Evolutionary conservation across 768 basidiomycete genomes (phyloP).

Genomic region (Tulasnella sp.): DNA sequence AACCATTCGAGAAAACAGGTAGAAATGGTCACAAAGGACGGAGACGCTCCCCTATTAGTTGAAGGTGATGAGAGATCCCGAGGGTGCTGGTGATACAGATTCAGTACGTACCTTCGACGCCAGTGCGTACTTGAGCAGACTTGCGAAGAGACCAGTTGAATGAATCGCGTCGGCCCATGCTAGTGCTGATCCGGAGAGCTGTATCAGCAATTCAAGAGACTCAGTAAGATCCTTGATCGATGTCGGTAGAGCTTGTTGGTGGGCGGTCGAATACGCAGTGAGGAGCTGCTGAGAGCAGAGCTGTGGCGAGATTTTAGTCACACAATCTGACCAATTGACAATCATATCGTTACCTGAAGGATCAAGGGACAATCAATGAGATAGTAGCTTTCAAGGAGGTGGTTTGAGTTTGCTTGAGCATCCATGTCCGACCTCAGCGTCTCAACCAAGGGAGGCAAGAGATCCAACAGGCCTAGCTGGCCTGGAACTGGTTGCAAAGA

Average conservation of each 20-base stretch:
- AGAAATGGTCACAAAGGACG: conserved; percentile 64
- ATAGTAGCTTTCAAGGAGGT: conserved; percentile 72
- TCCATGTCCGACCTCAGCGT: conserved; percentile 68
- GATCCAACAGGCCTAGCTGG: conserved; percentile 52
- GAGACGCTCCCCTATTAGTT: conserved; percentile 28
- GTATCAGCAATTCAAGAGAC: conserved; percentile 57
- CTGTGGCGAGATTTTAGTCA: background rate
- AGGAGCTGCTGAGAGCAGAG: conserved; percentile 24
- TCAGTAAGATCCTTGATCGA: conserved; percentile 66
- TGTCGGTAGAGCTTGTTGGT: conserved; percentile 45
- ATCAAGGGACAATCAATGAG: conserved; percentile 63
- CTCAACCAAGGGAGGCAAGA: conserved; percentile 47
- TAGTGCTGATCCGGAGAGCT: conserved; percentile 55
- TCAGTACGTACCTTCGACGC: conserved; percentile 58
- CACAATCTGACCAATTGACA: background rate
- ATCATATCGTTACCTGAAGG: conserved; percentile 51
- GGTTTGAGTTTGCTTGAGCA: conserved; percentile 61
- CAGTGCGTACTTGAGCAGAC: conserved; percentile 55
- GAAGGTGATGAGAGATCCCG: conserved; percentile 29
- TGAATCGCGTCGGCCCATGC: conserved; percentile 73
- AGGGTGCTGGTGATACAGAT: conserved; percentile 40
- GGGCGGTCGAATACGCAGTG: conserved; percentile 15
- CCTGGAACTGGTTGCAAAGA: conserved; percentile 48
- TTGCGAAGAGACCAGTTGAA: conserved; percentile 65
- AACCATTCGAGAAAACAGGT: conserved; percentile 69